Conservation (phyloP, 345 rosid genomes). For the Microthlaspi erraticum region DNA sequence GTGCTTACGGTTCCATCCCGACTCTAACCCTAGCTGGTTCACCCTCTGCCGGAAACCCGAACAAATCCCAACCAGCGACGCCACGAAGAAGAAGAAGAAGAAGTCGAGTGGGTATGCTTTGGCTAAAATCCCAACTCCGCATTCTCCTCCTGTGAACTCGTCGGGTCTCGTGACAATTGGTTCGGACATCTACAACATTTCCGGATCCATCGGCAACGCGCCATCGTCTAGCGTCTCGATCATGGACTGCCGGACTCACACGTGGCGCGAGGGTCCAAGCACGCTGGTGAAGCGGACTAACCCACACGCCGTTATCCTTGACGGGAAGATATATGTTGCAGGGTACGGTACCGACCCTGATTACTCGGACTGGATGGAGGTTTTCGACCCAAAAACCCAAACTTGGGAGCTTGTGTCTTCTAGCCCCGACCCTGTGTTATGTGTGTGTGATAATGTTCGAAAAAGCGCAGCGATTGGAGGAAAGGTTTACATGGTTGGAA, state of each 20-base stretch:
- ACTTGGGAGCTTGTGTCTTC: slow-evolving; percentile 46
- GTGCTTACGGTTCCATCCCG: slow-evolving; percentile 47
- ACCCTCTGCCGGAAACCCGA: slow-evolving; percentile 46
- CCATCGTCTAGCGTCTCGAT: slow-evolving; percentile 60
- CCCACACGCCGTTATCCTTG: slow-evolving; percentile 59
- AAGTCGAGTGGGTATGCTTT: slow-evolving; percentile 1
- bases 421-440: background rate
- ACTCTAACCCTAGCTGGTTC: slow-evolving; percentile 53
- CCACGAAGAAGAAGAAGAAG: background rate
- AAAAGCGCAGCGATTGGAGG: background rate
- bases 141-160: slow-evolving; percentile 42
- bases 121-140: slow-evolving; percentile 36
- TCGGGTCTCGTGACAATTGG: slow-evolving; percentile 34
- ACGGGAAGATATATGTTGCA: slow-evolving; percentile 62
- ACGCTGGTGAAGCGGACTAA: slow-evolving; percentile 61
- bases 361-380: no score
- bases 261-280: slow-evolving; percentile 55
- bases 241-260: slow-evolving; percentile 64
- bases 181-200: slow-evolving; percentile 53
- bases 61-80: slow-evolving; percentile 37
- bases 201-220: slow-evolving; percentile 55
- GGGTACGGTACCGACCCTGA: no score
- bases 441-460: no score
- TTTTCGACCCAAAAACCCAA: slow-evolving; percentile 49
- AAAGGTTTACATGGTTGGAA: background rate